Conservation (phyloP, 2,329 filamentous ascomycete genomes). For the Cryphonectria radicalis region DNA sequence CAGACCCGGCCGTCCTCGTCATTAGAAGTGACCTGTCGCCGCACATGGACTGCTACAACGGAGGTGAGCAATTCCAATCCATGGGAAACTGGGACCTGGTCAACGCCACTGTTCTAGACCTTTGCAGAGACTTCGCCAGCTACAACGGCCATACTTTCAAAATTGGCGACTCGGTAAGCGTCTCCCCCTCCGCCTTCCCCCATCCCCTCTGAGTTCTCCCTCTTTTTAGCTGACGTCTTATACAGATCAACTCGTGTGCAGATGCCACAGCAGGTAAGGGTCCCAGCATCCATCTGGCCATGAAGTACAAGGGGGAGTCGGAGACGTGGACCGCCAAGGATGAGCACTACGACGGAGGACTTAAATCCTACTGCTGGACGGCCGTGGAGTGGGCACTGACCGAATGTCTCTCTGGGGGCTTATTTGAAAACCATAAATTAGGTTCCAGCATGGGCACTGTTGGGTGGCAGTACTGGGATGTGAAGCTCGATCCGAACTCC, state of each 20-base stretch:
- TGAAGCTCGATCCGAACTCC: slow-evolving; percentile 19
- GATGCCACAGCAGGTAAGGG: slow-evolving; percentile 3
- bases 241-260: slow-evolving; percentile 4
- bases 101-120: slow-evolving; percentile 7
- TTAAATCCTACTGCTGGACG: slow-evolving; percentile 10
- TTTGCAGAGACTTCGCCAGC: not conserved
- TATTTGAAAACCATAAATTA: slow-evolving; percentile 9
- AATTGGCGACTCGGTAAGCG: not conserved
- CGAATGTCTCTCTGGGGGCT: not conserved
- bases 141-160: slow-evolving; percentile 12
- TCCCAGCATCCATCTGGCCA: slow-evolving; percentile 5
- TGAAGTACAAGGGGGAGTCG: slow-evolving; percentile 14
- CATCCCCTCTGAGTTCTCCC: too few relatives aligned
- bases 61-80: not conserved
- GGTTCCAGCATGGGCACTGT: not conserved
- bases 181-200: not conserved
- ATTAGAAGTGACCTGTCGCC: not conserved
- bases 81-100: slow-evolving; percentile 5
- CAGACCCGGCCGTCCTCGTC: not conserved
- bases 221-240: not conserved
- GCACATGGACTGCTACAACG: slow-evolving; percentile 8
- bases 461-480: slow-evolving; percentile 17
- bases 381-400: slow-evolving; percentile 15
- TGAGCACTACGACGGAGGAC: not conserved
- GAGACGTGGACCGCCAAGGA: slow-evolving; percentile 3